These are phyloP conservation scores for Mortierella claussenii DNA, from an alignment of 192 early-diverging fungal genomes.

Conservation along the genomic window DNA sequence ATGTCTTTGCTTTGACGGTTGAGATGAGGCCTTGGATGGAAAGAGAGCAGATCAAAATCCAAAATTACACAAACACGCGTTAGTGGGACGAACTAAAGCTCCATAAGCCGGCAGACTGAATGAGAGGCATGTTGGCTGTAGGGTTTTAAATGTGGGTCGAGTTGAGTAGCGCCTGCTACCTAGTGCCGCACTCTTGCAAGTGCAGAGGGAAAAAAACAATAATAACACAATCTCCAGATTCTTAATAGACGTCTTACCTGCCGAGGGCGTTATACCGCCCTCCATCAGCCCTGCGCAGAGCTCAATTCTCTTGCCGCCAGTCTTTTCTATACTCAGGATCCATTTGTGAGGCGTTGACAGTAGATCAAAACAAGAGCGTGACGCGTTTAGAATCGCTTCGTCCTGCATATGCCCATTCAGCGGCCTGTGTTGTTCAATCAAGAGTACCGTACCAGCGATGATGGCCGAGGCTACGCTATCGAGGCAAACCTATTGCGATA, in stretches of 20 bases:
- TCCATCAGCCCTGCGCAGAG: conserved; percentile 74
- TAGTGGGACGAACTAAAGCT: not conserved
- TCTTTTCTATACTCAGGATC: conserved; percentile 60
- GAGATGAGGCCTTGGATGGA: conserved; percentile 60
- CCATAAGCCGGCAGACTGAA: too few species aligned
- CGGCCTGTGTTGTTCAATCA: not conserved
- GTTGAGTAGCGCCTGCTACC: not conserved
- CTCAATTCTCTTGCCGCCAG: conserved; percentile 68
- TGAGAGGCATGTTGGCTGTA: too few species aligned
- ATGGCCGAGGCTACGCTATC: conserved; percentile 44
- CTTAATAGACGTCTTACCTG: conserved; percentile 36
- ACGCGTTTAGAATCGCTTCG: not conserved
- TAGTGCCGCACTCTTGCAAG: not conserved
- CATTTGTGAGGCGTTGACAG: not conserved
- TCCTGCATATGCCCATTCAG: not conserved
- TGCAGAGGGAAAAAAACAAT: not conserved
- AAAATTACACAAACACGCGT: not conserved
- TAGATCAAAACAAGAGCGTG: not conserved
- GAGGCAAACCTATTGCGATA: conserved; percentile 21
- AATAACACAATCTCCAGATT: not conserved
- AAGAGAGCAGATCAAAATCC: conserved; percentile 7
- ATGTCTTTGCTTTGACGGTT: conserved; percentile 37
- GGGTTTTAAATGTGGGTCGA: too few species aligned
- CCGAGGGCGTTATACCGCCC: conserved; percentile 72
- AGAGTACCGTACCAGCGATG: conserved; percentile 23